Evolutionary conservation across 228 moss, liverwort and hornwort species (phyloP), one percentile per base, ranked within the genome.

Genomic region (Sphagnum magellanicum): DNA sequence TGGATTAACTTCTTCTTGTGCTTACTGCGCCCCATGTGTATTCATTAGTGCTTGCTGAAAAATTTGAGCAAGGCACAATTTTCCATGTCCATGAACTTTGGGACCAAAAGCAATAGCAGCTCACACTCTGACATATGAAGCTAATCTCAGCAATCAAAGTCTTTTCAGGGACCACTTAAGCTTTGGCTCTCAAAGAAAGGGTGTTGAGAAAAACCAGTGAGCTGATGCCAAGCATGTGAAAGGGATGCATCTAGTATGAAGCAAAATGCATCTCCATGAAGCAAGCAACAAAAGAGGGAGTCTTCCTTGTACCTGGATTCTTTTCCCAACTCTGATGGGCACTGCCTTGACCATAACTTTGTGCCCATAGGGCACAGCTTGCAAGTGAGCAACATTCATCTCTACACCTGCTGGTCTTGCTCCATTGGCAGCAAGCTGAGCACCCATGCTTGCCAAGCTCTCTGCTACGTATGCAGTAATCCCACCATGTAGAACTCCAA

Each of bases 401-500:
- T 91, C 90, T 76, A 97, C 76, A 52, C 93, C 93, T 65, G 90
- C 93, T 53, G 91, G 77, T 73, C 89, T 79, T 17, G 79, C 51
- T 72, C 78, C 81, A 12, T 73, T 4, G 16, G 88, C 71, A 47
- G 77, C 81, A 46, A 81, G 5, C 50, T 72, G 70, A 58, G 77
- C 90, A 67, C 88, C 87, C 4, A 74, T 70, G 73, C 91, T 91
- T 50, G 80, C 88, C 55, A 91, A 68, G 63, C 70, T 61, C 75
- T 93, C 90, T 5, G 97, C 90, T 60, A 97, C 63, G 65, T 80
- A 90, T 69, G 91, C 97, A 48, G 91, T 90, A 50, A 86, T 60
- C 72, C 97, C 97, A 16, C 97, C 93, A 53, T 93, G 90, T 61
- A 97, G 91, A 10, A 93, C 85, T 66, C 87, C 88, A 70, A 63